Conservation (phyloP, 805 yeast genomes). For the Saccharomycopsis vini region DNA sequence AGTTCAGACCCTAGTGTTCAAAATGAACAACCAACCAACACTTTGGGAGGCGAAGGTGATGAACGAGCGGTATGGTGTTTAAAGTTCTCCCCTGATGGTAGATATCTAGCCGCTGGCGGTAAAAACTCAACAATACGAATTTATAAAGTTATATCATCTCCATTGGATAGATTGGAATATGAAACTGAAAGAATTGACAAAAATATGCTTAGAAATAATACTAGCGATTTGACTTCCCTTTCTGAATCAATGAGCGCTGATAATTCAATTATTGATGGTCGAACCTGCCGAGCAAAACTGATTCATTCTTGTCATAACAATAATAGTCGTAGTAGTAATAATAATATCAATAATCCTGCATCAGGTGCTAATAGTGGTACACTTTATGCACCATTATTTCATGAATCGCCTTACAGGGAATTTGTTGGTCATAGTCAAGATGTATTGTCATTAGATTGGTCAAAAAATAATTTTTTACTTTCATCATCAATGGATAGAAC, state of each 20-base stretch:
- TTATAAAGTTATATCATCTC: slow-evolving; percentile 75
- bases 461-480: slow-evolving; percentile 70
- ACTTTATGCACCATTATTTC: slow-evolving; percentile 70
- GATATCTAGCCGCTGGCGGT: slow-evolving; percentile 77
- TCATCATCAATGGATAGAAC: slow-evolving; percentile 82
- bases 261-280: too few species aligned
- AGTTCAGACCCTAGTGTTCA: not conserved
- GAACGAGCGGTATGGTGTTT: slow-evolving; percentile 55
- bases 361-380: slow-evolving; percentile 9
- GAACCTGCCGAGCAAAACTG: too few species aligned
- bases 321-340: not conserved
- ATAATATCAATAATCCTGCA: slow-evolving; percentile 2
- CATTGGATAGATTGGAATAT: slow-evolving; percentile 52
- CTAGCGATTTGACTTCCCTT: not conserved
- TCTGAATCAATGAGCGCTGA: not conserved
- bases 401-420: slow-evolving; percentile 49
- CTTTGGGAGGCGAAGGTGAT: not conserved
- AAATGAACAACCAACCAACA: not conserved
- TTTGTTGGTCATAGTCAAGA: slow-evolving; percentile 64
- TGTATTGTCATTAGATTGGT: slow-evolving; percentile 77
- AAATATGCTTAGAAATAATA: not conserved
- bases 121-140: slow-evolving; percentile 58
- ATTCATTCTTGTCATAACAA: too few species aligned
- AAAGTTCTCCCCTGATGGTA: slow-evolving; percentile 73
- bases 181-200: slow-evolving; percentile 16